These are phyloP conservation scores for Tubosaeta brunneosetosa DNA, from an alignment of 768 basidiomycete genomes.

Conservation along the genomic window DNA sequence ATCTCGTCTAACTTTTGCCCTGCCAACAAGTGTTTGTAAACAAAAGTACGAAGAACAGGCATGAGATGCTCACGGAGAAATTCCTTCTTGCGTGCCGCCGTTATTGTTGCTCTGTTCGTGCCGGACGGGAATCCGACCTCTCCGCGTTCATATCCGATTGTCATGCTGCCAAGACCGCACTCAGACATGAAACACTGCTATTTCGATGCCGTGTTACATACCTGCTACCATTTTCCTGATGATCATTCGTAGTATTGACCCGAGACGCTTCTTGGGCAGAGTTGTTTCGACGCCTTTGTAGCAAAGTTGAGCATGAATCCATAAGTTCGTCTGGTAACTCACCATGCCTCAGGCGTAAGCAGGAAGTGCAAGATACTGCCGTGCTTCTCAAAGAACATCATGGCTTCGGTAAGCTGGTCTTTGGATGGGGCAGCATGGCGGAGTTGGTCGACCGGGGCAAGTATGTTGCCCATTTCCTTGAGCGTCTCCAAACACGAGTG, in stretches of 20 bases:
- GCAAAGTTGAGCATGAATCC: not conserved
- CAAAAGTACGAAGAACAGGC: no score
- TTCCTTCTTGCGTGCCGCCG: not conserved
- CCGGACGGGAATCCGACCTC: no score
- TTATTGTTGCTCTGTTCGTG: not conserved
- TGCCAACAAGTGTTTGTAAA: not conserved
- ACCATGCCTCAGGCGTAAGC: not conserved
- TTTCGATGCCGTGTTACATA: not conserved
- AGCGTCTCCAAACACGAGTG: not conserved
- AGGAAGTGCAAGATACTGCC: not conserved
- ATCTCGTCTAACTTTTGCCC: constrained; percentile 1
- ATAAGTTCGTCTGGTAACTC: not conserved
- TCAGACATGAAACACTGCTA: not conserved
- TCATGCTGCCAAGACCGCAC: not conserved
- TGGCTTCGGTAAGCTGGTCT: not conserved
- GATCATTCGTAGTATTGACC: no score
- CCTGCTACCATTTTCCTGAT: not conserved
- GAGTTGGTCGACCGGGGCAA: not conserved
- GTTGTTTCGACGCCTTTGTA: not conserved
- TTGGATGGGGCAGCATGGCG: no score
- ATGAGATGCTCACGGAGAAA: not conserved
- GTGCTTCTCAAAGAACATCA: not conserved
- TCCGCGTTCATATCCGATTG: no score
- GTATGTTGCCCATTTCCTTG: not conserved
- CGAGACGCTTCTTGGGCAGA: not conserved